Base-by-base conservation (phyloP, 2,329 filamentous ascomycete genomes). In the Ampelomyces quisqualis region DNA sequence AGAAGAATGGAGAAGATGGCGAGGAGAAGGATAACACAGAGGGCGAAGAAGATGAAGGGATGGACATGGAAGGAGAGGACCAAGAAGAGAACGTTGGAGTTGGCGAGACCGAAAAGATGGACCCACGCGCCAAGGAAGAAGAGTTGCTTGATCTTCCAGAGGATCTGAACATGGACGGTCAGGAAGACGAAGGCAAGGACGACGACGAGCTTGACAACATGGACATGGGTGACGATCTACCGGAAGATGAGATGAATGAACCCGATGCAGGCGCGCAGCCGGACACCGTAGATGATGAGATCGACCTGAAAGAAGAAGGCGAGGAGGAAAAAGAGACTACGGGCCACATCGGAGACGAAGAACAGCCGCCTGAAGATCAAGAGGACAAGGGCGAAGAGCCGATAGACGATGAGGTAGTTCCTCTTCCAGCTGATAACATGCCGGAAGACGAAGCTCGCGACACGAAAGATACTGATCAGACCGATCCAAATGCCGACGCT, bases 121-220 rank as follows among this genome's bases (percentile, higher is more conserved):
- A 88, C 65, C 85, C 89, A 36, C 85, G 91, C 57, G 80, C 88
- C 2, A 80, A 91, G 54, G 85, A 95, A 62, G 84, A 89, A 55
- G 84, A 95, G 45, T 83, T 85, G 2, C 74, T 95, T 45, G 89
- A 90, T 31, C 74, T 95, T 15, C 90, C 90, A 0, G 90, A 95
- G 28, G 88, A 95, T 51, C 85, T 96, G 76, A 84, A 94, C 42
- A 78, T 93, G 40, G 85, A 91, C 50, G 85, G 80, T 7, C 74
- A 87, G 19, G 78, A 71, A 7, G 75, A 77, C 13, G 78, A 79
- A 4, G 74, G 81, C 39, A 68, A 86, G 38, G 76, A 77, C 2
- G 77, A 80, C 49, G 70, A 73, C 26, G 53, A 58, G 26, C 38
- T 59, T 28, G 60, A 57, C 2, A 60, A 68, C 22, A 64, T 65